Conservation (phyloP, 768 basidiomycete genomes). For the Nidularia sp. region DNA sequence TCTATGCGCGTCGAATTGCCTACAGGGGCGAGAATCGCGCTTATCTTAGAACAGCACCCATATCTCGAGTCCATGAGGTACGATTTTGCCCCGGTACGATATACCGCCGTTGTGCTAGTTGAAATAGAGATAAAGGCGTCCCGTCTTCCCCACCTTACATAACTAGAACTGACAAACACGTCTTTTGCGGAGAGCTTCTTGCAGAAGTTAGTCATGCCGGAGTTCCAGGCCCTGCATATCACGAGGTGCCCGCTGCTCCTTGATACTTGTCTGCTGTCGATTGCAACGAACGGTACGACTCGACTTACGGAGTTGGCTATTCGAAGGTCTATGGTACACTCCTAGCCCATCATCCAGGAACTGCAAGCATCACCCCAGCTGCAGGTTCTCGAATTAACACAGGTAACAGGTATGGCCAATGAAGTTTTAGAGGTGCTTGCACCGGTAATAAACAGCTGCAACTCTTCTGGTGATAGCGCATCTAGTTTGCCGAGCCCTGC, state of each 20-base stretch:
- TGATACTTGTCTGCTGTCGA: constrained; percentile 1
- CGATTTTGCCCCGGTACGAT: too few relatives aligned
- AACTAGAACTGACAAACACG: too few relatives aligned
- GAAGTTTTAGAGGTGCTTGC: constrained; percentile 38
- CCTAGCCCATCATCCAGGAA: constrained; percentile 13
- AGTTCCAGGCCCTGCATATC: constrained; percentile 9
- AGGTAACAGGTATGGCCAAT: constrained; percentile 26
- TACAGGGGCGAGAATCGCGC: background rate
- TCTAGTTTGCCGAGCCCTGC: constrained; percentile 36
- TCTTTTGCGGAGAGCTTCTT: too few relatives aligned
- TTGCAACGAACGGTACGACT: constrained; percentile 9
- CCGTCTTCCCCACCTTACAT: too few relatives aligned
- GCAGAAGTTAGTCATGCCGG: background rate
- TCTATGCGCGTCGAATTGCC: background rate
- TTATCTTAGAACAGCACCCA: background rate
- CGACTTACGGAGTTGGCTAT: constrained; percentile 37
- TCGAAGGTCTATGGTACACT: constrained; percentile 20
- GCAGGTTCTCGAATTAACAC: constrained; percentile 36
- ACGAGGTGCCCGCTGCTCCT: background rate
- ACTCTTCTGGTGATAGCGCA: constrained; percentile 6
- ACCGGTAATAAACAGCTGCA: background rate
- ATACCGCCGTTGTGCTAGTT: too few relatives aligned
- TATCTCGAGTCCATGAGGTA: too few relatives aligned
- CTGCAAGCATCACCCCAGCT: constrained; percentile 33
- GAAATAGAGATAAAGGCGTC: too few relatives aligned